Conservation (phyloP, 2,329 filamentous ascomycete species). For the Stromatinia cepivora region DNA sequence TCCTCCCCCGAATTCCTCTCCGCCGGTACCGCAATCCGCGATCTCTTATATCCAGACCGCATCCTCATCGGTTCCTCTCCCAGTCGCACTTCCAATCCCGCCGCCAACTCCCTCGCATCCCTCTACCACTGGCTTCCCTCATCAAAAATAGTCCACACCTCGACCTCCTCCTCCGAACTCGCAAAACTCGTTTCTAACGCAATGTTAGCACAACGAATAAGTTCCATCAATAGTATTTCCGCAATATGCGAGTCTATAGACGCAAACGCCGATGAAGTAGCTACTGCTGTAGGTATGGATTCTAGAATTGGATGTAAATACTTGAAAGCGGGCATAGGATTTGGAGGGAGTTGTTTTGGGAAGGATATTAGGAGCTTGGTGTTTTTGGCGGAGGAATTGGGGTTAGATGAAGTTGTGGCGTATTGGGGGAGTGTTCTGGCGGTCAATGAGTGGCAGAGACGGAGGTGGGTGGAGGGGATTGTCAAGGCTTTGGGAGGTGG, state of each 20-base stretch:
- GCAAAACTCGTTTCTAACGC: conserved; percentile 79
- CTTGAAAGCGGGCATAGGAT: conserved; percentile 73
- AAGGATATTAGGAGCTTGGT: conserved; percentile 76
- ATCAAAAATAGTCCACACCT: conserved; percentile 67
- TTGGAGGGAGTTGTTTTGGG: conserved; percentile 79
- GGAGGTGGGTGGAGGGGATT: conserved; percentile 66
- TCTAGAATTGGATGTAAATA: conserved; percentile 71
- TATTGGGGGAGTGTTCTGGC: conserved; percentile 75
- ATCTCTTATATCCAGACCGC: conserved; percentile 70
- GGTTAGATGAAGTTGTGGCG: conserved; percentile 68
- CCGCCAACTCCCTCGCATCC: conserved; percentile 61
- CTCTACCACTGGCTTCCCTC: conserved; percentile 74
- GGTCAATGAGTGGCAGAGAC: conserved; percentile 75
- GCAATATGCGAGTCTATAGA: conserved; percentile 76
- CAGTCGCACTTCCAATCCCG: conserved; percentile 37
- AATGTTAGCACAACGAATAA: conserved; percentile 77
- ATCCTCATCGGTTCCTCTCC: conserved; percentile 70
- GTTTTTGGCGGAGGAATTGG: conserved; percentile 70
- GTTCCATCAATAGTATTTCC: conserved; percentile 79
- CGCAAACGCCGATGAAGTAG: conserved; percentile 73
- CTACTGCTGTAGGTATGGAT: conserved; percentile 67
- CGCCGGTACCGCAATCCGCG: conserved; percentile 71
- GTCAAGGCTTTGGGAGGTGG: conserved; percentile 68
- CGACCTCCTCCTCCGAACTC: conserved; percentile 76
- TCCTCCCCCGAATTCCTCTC: conserved; percentile 82